phyloP scores from a whole-genome alignment of 129 eudicot species.

The Chrysanthemum seticuspe region DNA sequence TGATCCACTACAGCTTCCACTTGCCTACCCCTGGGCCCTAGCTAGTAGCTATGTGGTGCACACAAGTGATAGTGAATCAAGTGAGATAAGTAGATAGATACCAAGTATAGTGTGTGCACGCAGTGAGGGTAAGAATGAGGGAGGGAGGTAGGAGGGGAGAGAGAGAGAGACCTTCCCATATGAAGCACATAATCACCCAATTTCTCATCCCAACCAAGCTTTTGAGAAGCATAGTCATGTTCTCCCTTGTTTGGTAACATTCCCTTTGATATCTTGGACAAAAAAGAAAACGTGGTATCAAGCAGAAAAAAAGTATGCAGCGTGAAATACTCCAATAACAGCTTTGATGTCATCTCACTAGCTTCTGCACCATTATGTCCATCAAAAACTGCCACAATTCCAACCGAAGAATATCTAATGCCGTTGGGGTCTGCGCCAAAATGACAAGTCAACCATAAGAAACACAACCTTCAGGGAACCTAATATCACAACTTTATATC shows the following conservation, averaged over 20 bases:
- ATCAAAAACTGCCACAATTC: conserved; percentile 90
- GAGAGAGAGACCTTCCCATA: conserved; percentile 60
- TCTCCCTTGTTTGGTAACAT: conserved; percentile 53
- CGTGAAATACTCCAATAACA: conserved; percentile 73
- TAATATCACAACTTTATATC: neutral
- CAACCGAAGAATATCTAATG: conserved; percentile 64
- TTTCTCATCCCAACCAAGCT: conserved; percentile 49
- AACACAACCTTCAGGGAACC: neutral
- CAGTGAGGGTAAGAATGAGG: conserved; percentile 5
- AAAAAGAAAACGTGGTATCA: conserved; percentile 63
- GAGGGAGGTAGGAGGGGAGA: conserved; percentile 4
- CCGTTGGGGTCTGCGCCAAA: conserved; percentile 57
- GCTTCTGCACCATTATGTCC: conserved; percentile 99
- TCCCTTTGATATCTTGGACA: conserved; percentile 50
- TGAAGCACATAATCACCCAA: conserved; percentile 43
- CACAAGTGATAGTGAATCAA: neutral
- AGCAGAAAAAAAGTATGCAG: conserved; percentile 87
- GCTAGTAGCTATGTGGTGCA: neutral
- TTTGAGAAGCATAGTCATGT: conserved; percentile 36
- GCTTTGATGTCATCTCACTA: conserved; percentile 88
- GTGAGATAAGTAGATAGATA: conserved; percentile 6
- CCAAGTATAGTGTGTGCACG: conserved; percentile 3
- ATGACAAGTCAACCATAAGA: conserved; percentile 25
- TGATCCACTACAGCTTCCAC: neutral
- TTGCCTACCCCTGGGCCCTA: neutral